Evolutionary conservation across 306 rosid species (phyloP), one percentile per base, ranked within the genome.

Genomic region (Citrullus mucosospermus): DNA sequence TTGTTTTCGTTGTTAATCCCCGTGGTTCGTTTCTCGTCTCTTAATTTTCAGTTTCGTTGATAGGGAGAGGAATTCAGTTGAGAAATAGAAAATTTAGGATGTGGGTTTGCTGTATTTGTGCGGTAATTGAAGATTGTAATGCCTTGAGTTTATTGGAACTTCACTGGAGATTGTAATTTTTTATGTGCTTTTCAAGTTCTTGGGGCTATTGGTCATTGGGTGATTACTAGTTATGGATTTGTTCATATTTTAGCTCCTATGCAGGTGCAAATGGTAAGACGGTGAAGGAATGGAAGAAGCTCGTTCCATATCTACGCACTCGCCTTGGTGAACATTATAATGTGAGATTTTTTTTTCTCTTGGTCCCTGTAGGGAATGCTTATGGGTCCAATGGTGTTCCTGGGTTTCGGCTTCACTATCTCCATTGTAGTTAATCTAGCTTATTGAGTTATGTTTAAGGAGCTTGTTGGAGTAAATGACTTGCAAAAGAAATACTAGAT

Each of bases 221-320:
- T 48, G 18, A 71, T 71, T 71, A 25, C 41, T 71, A 48, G 54
- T 46, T 15, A 14, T 71, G 50, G 34, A 22, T 69, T 38, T 39
- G 34, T 10, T 69, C 18, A 43, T 20, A 14, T 28, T 74, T 5
- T 53, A 32, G 48, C 38, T 3, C 6, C 36, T 32, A 36, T 78
- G 83, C 85, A 95, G 97, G 97, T 80, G 96, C 96, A 56, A 95
- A 95, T 90, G 99, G 99, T 39, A 86, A 88, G 78, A 90, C 99
- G 1, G 90, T 88, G 54, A 87, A 85, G 77, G 92, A 95, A 82
- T 95, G 99, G 99, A 91, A 92, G 86, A 91, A 88, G 87, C 82
- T 95, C 78, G 88, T 95, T 83, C 99, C 99, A 0, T 88, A 86
- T 85, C 83, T 95, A 51, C 84, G 85, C 81, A 91, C 93, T 81